Percentiles rank a stretch among this genome's conserved stretches.
Conservation (phyloP, 164 flowering plant species). For the Taxillus chinensis region DNA sequence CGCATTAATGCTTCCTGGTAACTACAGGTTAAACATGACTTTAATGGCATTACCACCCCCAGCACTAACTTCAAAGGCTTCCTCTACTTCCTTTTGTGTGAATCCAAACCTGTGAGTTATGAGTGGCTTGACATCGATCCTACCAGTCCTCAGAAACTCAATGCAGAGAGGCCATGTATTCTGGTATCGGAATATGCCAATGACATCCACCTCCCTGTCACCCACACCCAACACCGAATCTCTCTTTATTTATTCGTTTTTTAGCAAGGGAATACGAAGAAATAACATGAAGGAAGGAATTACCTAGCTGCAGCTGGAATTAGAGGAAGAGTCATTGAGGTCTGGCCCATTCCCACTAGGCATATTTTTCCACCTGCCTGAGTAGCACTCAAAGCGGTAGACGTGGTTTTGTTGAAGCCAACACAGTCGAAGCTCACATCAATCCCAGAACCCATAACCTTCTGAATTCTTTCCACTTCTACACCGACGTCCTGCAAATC, state of each 20-base stretch:
- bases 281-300: background rate
- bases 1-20: background rate
- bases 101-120: conserved; percentile 95
- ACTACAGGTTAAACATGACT: conserved; percentile 87
- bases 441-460: conserved; percentile 50
- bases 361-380: conserved; percentile 82
- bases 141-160: conserved; percentile 76
- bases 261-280: background rate
- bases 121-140: conserved; percentile 93
- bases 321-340: conserved; percentile 69
- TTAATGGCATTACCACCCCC: conserved; percentile 83
- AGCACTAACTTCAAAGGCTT: conserved; percentile 93
- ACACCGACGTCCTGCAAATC: conserved; percentile 40
- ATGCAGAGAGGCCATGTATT: conserved; percentile 96
- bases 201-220: conserved; percentile 77
- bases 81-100: conserved; percentile 81
- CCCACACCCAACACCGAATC: background rate
- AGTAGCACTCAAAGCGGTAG: conserved; percentile 78
- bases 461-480: conserved; percentile 48
- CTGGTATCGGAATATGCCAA: conserved; percentile 82
- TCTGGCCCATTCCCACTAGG: conserved; percentile 86
- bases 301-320: conserved; percentile 86
- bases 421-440: conserved; percentile 83
- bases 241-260: too few relatives aligned
- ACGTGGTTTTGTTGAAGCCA: conserved; percentile 74